Conservation (phyloP, 2,329 filamentous ascomycete species). For the Verticillium nonalfalfae region DNA sequence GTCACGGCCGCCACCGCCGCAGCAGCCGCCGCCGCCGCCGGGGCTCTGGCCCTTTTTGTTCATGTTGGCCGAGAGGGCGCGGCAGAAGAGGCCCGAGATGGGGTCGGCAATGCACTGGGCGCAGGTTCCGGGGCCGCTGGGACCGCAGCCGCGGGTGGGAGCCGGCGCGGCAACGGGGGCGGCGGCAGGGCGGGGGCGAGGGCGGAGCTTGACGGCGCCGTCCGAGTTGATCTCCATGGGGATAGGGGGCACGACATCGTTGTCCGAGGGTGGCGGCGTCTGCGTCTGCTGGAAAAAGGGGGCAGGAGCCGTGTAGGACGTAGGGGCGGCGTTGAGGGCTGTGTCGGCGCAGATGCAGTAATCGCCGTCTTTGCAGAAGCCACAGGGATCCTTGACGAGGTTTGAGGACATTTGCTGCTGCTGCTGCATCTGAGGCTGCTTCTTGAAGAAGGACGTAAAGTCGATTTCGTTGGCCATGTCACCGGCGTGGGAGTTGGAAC, state of each 20-base stretch:
- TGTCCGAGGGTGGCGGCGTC: constrained; percentile 55
- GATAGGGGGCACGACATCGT: constrained; percentile 46
- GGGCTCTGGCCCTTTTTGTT: constrained; percentile 31
- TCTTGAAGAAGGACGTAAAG: constrained; percentile 61
- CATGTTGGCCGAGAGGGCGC: constrained; percentile 65
- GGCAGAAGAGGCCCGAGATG: constrained; percentile 76
- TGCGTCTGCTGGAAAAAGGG: constrained; percentile 30
- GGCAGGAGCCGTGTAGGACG: constrained; percentile 15
- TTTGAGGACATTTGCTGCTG: constrained; percentile 19
- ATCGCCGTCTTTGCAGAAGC: constrained; percentile 76
- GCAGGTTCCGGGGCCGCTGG: constrained; percentile 71
- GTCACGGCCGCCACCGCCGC: constrained; percentile 52
- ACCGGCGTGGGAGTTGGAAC: constrained; percentile 39
- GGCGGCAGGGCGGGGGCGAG: constrained; percentile 22
- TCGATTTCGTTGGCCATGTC: constrained; percentile 62
- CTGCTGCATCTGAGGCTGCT: constrained; percentile 21
- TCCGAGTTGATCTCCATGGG: constrained; percentile 55
- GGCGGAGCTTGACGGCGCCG: constrained; percentile 54
- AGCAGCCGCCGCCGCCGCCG: constrained; percentile 35
- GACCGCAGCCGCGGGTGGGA: constrained; percentile 41
- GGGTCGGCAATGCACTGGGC: constrained; percentile 73
- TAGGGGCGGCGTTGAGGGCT: constrained; percentile 18
- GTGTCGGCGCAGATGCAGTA: constrained; percentile 75
- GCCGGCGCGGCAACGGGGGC: constrained; percentile 42
- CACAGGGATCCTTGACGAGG: constrained; percentile 62